These are phyloP conservation scores for Lodderomyces elongisporus DNA, from an alignment of 1,139 yeast genomes.

Conservation along the genomic window DNA sequence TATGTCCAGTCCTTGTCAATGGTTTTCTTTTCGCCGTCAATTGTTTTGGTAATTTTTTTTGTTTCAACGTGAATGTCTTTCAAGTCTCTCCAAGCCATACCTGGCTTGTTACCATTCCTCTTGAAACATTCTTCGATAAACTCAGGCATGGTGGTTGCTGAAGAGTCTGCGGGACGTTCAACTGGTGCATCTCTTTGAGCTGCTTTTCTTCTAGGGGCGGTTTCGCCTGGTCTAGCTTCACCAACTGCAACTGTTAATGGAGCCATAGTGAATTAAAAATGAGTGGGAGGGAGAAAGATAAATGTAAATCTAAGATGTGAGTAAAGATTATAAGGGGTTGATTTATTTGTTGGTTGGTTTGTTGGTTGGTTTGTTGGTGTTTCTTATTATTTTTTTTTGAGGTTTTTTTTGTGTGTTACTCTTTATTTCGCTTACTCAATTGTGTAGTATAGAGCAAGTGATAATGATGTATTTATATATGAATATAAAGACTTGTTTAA, in stretches of 20 bases:
- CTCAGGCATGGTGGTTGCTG: slow-evolving; percentile 67
- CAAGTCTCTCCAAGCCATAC: slow-evolving; percentile 80
- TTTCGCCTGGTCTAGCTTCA: slow-evolving; percentile 77
- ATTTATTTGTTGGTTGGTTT: too few relatives aligned
- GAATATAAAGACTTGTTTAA: too few relatives aligned
- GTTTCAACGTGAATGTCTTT: slow-evolving; percentile 70
- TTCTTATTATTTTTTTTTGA: too few relatives aligned
- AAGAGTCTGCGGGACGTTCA: slow-evolving; percentile 54
- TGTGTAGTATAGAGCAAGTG: too few relatives aligned
- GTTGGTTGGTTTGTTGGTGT: too few relatives aligned
- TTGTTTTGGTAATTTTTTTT: slow-evolving; percentile 66
- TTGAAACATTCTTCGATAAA: slow-evolving; percentile 60
- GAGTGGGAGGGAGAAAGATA: too few relatives aligned
- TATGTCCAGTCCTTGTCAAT: slow-evolving; percentile 85
- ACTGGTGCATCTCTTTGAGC: slow-evolving; percentile 53
- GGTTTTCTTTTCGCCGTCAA: slow-evolving; percentile 68
- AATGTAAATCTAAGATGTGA: too few relatives aligned
- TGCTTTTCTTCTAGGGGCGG: slow-evolving; percentile 82
- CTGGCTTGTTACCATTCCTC: slow-evolving; percentile 47
- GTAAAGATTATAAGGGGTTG: too few relatives aligned
- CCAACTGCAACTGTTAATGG: slow-evolving; percentile 66
- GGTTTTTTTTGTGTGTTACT: too few relatives aligned
- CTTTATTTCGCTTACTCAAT: too few relatives aligned
- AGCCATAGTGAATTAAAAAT: slow-evolving; percentile 16
- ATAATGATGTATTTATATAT: too few relatives aligned